Conservation (phyloP, 179 eudicot species). For the Camellia oleifera region DNA sequence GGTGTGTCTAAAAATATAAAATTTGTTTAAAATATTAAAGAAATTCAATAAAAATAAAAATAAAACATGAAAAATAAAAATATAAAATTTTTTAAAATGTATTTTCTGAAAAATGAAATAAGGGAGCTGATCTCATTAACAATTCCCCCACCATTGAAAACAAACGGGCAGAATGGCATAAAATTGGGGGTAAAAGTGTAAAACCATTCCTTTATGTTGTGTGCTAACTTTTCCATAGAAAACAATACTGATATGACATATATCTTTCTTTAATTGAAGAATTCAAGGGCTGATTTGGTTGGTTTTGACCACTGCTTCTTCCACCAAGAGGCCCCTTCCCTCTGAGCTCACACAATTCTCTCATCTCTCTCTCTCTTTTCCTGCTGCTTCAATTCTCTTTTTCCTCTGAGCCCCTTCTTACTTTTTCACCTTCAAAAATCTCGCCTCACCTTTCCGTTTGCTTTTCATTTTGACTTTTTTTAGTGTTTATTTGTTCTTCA, state of each 20-base stretch:
- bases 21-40: too few relatives aligned
- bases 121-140: too few relatives aligned
- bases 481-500: slow-evolving; percentile 18
- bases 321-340: slow-evolving; percentile 9
- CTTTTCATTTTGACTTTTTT: slow-evolving; percentile 38
- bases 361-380: neutral
- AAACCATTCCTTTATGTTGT: slow-evolving; percentile 10
- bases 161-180: neutral
- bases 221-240: neutral
- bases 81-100: too few relatives aligned
- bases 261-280: slow-evolving; percentile 6
- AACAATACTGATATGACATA: slow-evolving; percentile 8
- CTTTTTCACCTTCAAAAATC: slow-evolving; percentile 22
- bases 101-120: too few relatives aligned
- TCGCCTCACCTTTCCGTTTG: slow-evolving; percentile 26
- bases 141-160: too few relatives aligned
- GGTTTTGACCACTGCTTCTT: slow-evolving; percentile 61
- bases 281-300: slow-evolving; percentile 28
- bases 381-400: slow-evolving; percentile 12
- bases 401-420: neutral
- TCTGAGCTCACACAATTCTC: slow-evolving; percentile 8
- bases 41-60: too few relatives aligned
- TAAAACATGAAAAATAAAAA: too few relatives aligned
- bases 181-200: slow-evolving; percentile 20
- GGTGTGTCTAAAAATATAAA: too few relatives aligned